These are phyloP conservation scores for Tephrocybe sp. DNA, from an alignment of 768 basidiomycete species.

Conservation along the genomic window DNA sequence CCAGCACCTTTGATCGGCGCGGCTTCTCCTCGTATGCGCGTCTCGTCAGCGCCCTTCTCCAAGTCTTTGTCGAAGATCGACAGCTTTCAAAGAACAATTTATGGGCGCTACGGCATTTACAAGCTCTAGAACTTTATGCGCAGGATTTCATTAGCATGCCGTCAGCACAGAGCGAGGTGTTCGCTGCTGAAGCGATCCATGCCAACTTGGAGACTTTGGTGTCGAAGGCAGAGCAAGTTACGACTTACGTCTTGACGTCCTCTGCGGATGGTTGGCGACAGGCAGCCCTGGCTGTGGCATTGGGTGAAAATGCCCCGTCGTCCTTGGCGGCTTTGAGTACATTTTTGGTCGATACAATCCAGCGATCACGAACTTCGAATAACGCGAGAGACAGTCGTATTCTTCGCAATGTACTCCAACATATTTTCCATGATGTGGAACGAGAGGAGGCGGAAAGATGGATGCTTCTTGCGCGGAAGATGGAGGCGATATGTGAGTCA, in stretches of 20 bases:
- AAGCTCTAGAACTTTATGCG: conserved; percentile 60
- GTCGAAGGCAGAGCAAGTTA: conserved; percentile 46
- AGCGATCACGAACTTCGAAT: conserved; percentile 34
- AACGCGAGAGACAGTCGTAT: conserved; percentile 54
- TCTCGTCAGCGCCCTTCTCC: conserved; percentile 51
- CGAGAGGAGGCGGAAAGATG: conserved; percentile 73
- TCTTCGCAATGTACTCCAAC: conserved; percentile 57
- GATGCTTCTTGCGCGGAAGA: conserved; percentile 63
- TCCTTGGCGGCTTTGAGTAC: conserved; percentile 22
- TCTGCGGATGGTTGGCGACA: conserved; percentile 51
- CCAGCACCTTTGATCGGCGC: conserved; percentile 34
- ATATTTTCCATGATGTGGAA: conserved; percentile 55
- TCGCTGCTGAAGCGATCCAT: conserved; percentile 34
- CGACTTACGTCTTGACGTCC: conserved; percentile 62
- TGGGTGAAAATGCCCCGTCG: conserved; percentile 20
- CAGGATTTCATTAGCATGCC: conserved; percentile 59
- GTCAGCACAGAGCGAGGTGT: conserved; percentile 44
- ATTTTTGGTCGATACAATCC: conserved; percentile 29
- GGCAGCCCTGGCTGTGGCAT: conserved; percentile 33
- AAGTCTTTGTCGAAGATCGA: conserved; percentile 56
- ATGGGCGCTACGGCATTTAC: conserved; percentile 70
- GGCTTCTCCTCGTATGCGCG: conserved; percentile 69
- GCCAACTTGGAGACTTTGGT: conserved; percentile 38
- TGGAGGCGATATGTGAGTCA: conserved; percentile 60
- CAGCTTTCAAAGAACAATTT: conserved; percentile 53